These are phyloP conservation scores for Phytopythium chamaehyphon DNA, from an alignment of 352 stramenopile species.

Conservation along the genomic window DNA sequence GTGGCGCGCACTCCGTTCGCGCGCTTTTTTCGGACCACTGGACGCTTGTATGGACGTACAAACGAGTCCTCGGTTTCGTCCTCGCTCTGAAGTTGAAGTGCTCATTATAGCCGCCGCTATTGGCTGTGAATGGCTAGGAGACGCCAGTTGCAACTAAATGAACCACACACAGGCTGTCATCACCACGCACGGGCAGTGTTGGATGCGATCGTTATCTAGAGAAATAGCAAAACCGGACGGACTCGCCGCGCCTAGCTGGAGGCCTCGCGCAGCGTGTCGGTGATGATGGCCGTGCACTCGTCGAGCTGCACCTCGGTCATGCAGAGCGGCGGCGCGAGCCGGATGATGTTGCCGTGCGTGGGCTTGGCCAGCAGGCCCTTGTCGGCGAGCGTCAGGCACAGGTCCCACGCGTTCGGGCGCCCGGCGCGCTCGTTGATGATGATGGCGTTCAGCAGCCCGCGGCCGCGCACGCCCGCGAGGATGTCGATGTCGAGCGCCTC, in stretches of 20 bases:
- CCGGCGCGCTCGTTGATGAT: slow-evolving; percentile 93
- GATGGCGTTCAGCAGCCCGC: slow-evolving; percentile 97
- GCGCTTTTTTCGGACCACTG: too few species aligned
- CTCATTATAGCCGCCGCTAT: too few species aligned
- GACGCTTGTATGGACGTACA: too few species aligned
- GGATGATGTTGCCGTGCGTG: slow-evolving; percentile 98
- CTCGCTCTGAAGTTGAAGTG: too few species aligned
- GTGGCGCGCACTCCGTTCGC: too few species aligned
- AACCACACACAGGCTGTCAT: too few species aligned
- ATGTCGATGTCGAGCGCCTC: slow-evolving; percentile 59
- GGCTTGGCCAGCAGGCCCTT: slow-evolving; percentile 98
- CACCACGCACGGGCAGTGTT: too few species aligned
- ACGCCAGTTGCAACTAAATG: too few species aligned
- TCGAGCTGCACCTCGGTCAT: slow-evolving; percentile 94
- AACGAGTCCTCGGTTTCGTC: too few species aligned
- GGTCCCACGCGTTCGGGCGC: slow-evolving; percentile 89
- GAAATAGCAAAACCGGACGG: too few species aligned
- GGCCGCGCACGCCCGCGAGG: slow-evolving; percentile 88
- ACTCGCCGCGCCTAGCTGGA: background rate
- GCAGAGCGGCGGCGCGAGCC: slow-evolving; percentile 94
- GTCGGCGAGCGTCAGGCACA: slow-evolving; percentile 95
- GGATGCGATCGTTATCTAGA: too few species aligned
- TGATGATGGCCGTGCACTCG: slow-evolving; percentile 87
- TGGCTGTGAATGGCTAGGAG: too few species aligned
- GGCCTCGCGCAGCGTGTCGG: slow-evolving; percentile 60